Evolutionary conservation across 2,329 filamentous ascomycete genomes (phyloP).

Genomic region (Scedosporium minutisporum): DNA sequence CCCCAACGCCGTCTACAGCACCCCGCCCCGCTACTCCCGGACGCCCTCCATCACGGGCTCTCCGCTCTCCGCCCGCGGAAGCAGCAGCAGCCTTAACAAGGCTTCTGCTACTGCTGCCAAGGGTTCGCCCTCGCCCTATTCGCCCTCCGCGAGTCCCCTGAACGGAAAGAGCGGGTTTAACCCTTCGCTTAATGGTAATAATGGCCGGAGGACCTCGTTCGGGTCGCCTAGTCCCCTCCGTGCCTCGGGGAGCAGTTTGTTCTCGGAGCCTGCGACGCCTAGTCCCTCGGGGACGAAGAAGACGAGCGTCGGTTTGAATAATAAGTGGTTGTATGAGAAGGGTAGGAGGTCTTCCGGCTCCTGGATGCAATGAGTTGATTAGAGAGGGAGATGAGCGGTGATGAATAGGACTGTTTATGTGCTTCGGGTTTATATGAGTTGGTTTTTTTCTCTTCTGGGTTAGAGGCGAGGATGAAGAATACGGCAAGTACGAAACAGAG

Average conservation of each 20-base stretch:
- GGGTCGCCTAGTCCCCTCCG: constrained; percentile 46
- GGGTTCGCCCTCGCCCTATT: constrained; percentile 36
- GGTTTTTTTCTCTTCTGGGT: background rate
- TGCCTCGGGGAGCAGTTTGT: constrained; percentile 21
- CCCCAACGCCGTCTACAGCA: constrained; percentile 60
- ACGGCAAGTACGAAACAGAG: too few species aligned
- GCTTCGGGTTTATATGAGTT: background rate
- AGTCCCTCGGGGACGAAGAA: constrained; percentile 58
- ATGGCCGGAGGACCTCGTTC: constrained; percentile 51
- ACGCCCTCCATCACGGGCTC: constrained; percentile 56
- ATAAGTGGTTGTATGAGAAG: constrained; percentile 90
- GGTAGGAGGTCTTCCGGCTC: constrained; percentile 47
- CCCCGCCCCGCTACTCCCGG: constrained; percentile 76
- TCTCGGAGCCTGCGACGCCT: constrained; percentile 56
- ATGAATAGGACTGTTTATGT: background rate
- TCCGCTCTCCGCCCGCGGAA: constrained; percentile 46
- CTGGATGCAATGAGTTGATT: constrained; percentile 23
- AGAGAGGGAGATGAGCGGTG: background rate
- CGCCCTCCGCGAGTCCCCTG: constrained; percentile 40
- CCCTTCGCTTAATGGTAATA: constrained; percentile 31
- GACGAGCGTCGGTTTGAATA: constrained; percentile 71
- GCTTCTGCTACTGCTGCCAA: constrained; percentile 13
- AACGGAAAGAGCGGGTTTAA: constrained; percentile 56
- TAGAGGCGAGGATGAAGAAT: too few species aligned
- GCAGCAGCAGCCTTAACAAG: constrained; percentile 27